Percentiles rank a stretch among this genome's conserved stretches.
These are phyloP conservation scores for Saccharomyces eubayanus DNA, from an alignment of 805 yeast genomes.

Conservation along the genomic window DNA sequence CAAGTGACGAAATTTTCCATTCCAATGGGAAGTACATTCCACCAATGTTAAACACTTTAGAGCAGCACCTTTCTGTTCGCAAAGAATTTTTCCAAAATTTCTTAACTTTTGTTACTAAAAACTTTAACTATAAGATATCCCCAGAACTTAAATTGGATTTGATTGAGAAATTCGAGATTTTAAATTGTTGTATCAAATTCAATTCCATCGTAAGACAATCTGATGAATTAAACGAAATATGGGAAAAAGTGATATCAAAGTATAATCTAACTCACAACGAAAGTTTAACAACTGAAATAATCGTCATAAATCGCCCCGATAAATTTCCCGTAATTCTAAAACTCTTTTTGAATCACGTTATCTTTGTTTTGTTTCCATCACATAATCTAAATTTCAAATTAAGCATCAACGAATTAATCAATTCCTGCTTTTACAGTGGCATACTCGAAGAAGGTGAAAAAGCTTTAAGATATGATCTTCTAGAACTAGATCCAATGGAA, in stretches of 20 bases:
- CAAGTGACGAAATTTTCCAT: constrained; percentile 48
- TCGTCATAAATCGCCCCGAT: constrained; percentile 23
- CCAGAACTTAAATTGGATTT: constrained; percentile 34
- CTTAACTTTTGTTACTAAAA: constrained; percentile 37
- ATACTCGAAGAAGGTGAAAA: constrained; percentile 37
- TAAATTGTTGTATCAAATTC: constrained; percentile 41
- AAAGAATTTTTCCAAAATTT: constrained; percentile 37
- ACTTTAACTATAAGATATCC: constrained; percentile 36
- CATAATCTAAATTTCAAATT: constrained; percentile 10
- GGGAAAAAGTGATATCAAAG: constrained; percentile 8
- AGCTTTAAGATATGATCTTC: constrained; percentile 27
- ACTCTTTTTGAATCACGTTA: constrained; percentile 18
- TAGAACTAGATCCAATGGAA: constrained; percentile 28
- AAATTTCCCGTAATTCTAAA: constrained; percentile 22
- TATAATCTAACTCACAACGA: background rate
- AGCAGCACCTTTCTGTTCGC: constrained; percentile 46
- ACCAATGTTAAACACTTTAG: constrained; percentile 41
- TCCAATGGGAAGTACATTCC: constrained; percentile 54
- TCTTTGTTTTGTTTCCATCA: background rate
- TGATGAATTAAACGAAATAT: constrained; percentile 6
- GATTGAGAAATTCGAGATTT: constrained; percentile 35
- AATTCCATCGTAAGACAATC: constrained; percentile 7
- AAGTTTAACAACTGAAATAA: constrained; percentile 11
- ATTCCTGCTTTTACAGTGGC: constrained; percentile 22
- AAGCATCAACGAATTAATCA: constrained; percentile 18